Conservation (phyloP, 176 grass and related monocot genomes). For the Oryza rufipogon region DNA sequence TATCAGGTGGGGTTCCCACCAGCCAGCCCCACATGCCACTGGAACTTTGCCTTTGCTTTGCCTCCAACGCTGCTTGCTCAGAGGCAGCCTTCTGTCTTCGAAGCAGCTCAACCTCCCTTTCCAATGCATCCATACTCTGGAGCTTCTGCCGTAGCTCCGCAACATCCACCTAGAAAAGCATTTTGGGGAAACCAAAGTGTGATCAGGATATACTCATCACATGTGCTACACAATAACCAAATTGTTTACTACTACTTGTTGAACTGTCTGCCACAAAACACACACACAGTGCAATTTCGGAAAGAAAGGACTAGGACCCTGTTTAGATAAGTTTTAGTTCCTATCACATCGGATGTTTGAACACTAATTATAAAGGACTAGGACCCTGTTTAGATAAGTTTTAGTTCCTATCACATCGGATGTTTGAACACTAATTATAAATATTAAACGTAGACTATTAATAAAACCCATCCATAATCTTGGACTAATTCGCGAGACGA, state of each 20-base stretch:
- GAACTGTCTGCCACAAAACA: not conserved
- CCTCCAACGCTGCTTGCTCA: constrained; percentile 73
- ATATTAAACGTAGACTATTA: too few species aligned
- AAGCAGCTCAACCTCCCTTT: constrained; percentile 92
- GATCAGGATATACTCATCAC: not conserved
- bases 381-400: too few species aligned
- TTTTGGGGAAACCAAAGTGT: constrained; percentile 25
- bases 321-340: too few species aligned
- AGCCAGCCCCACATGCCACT: constrained; percentile 95
- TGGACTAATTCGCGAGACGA: too few species aligned
- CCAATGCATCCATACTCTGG: constrained; percentile 66
- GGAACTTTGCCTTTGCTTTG: constrained; percentile 72
- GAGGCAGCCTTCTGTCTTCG: constrained; percentile 80
- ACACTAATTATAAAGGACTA: too few species aligned
- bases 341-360: too few species aligned
- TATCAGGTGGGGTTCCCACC: constrained; percentile 69
- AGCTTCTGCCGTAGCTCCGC: constrained; percentile 95
- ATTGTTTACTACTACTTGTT: not conserved
- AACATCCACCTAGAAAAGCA: constrained; percentile 73
- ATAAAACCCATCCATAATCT: too few species aligned
- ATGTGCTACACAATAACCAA: not conserved
- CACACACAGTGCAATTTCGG: not conserved
- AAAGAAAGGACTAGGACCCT: too few species aligned
- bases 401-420: too few species aligned
- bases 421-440: too few species aligned